Percentiles rank a stretch among this genome's conserved stretches.
phyloP scores from a whole-genome alignment of 148 eudicot genomes.

The Rhododendron henanense region DNA sequence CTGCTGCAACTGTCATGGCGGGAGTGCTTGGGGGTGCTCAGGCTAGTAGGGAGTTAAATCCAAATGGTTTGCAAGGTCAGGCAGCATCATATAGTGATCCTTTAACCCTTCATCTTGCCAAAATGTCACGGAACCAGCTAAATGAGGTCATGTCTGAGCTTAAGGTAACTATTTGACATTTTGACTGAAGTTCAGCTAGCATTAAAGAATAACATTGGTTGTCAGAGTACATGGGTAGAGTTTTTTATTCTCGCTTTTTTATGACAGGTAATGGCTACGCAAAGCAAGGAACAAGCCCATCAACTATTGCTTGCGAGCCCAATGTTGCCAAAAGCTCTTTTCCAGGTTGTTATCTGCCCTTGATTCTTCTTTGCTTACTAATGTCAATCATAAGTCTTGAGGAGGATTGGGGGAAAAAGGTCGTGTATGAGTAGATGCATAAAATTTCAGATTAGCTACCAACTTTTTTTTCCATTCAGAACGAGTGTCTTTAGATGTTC shows the following conservation, averaged over 20 bases:
- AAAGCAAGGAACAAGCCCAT: conserved; percentile 77
- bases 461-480: neutral
- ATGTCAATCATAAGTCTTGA: neutral
- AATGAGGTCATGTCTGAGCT: conserved; percentile 66
- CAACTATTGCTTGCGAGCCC: conserved; percentile 71
- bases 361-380: neutral
- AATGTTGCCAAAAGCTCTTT: conserved; percentile 72
- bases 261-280: conserved; percentile 67
- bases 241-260: conserved; percentile 13
- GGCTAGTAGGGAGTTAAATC: conserved; percentile 37
- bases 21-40: conserved; percentile 88
- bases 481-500: neutral
- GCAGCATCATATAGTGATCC: conserved; percentile 60
- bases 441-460: neutral
- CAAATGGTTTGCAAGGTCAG: conserved; percentile 54
- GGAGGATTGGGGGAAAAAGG: neutral
- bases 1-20: conserved; percentile 86
- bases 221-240: neutral
- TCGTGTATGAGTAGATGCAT: neutral
- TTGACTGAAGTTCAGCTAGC: conserved; percentile 1
- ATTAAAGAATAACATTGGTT: neutral
- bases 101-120: conserved; percentile 81
- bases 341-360: conserved; percentile 53
- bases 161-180: conserved; percentile 50
- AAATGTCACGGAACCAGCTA: conserved; percentile 82